Base-by-base conservation (phyloP, 352 stramenopile species). In the Elongisporangium prolatum region DNA sequence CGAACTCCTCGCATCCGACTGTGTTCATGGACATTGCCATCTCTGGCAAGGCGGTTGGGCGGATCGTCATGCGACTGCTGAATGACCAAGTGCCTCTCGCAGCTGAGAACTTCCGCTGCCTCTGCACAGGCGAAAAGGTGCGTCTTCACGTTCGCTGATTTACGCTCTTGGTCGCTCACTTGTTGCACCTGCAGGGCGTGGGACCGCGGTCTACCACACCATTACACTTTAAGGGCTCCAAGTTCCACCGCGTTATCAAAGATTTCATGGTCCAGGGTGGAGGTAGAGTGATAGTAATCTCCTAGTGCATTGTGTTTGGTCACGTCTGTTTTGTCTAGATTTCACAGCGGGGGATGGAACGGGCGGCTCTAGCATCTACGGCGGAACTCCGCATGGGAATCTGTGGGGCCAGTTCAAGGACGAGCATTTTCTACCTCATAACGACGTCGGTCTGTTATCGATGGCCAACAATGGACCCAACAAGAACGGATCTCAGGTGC, bases 11-110 rank as follows among this genome's bases (percentile, higher is more conserved):
- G 10, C 77, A 98, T 64, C 85, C 81, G 8, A 93, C 92, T 7
- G 95, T 98, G 56, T 99, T 97, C 74, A 97, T 99, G 63, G 95
- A 99, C 71, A 85, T 99, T 57, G 84, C 79, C 17, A 89, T 98
- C 49, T 84, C 82, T 24, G 84, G 76, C 13, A 71, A 77, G 34
- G 72, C 80, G 14, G 76, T 86, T 1, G 96, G 96, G 22, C 74
- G 95, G 22, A 91, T 98, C 57, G 94, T 98, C 63, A 91, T 98
- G 76, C 92, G 98, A 63, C 76, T 99, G 21, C 97, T 98, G 18
- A 91, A 90, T 54, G 88, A 98, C 71, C 71, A 86, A 53, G 93
- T 89, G 25, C 96, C 96, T 17, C 95, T 97, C 59, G 96, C 97
- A 50, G 95, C 92, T 16, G 94, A 99, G 64, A 99, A 99, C 68